phyloP scores from a whole-genome alignment of 2,329 filamentous ascomycete species.

The Monosporascus ibericus region DNA sequence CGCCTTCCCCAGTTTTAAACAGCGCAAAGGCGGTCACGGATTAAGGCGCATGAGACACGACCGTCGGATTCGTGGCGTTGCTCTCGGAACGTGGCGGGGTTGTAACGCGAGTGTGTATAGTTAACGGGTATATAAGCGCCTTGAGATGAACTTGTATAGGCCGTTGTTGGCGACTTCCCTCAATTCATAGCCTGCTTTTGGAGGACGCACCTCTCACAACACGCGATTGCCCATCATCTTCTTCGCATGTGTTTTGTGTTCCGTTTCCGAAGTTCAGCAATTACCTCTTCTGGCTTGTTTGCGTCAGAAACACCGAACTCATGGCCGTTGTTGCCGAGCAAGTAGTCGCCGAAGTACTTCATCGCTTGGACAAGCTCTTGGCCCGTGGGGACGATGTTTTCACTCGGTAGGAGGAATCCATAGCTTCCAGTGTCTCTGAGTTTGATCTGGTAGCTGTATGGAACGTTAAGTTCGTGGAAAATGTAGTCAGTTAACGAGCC shows the following conservation, averaged over 20 bases:
- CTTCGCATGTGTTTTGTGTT: slow-evolving; percentile 3
- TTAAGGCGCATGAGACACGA: not conserved
- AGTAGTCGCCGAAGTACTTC: slow-evolving; percentile 76
- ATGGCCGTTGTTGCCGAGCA: slow-evolving; percentile 64
- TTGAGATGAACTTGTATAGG: no score
- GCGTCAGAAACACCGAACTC: slow-evolving; percentile 33
- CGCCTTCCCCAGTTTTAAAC: slow-evolving; percentile 22
- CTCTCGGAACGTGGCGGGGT: no score
- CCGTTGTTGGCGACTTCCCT: no score
- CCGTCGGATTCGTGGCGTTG: no score
- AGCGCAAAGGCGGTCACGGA: not conserved
- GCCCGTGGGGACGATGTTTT: slow-evolving; percentile 83
- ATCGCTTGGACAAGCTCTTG: slow-evolving; percentile 81
- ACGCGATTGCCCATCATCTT: not conserved
- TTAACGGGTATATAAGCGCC: no score
- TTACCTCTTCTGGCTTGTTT: slow-evolving; percentile 11
- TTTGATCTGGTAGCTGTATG: slow-evolving; percentile 90
- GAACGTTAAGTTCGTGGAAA: slow-evolving; percentile 77
- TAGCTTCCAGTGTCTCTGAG: slow-evolving; percentile 89
- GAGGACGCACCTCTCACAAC: no score
- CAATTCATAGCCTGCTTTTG: no score
- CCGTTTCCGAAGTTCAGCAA: slow-evolving; percentile 15
- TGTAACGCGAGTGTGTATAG: no score
- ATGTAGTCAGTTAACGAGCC: slow-evolving; percentile 93
- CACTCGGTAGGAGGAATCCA: slow-evolving; percentile 81